phyloP scores from a whole-genome alignment of 164 flowering plant species.

The Dillenia turbinata region DNA sequence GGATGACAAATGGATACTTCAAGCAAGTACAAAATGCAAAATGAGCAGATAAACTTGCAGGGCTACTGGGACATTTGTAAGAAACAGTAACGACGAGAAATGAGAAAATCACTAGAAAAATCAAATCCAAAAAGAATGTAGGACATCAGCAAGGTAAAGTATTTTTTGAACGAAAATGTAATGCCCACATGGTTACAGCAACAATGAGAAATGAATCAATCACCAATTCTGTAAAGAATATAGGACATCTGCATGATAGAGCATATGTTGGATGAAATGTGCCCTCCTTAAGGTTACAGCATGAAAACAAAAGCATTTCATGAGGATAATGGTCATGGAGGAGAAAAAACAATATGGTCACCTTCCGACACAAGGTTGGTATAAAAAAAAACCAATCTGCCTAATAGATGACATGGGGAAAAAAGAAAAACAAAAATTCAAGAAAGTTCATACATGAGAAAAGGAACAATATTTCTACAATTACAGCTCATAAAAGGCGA shows the following conservation, averaged over 20 bases:
- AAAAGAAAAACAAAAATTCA: no score
- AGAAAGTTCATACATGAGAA: background rate
- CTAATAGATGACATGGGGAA: slow-evolving; percentile 25
- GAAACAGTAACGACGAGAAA: no score
- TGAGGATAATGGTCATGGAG: slow-evolving; percentile 10
- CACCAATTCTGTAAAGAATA: no score
- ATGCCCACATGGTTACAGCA: background rate
- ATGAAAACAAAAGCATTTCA: slow-evolving; percentile 14
- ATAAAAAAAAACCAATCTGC: slow-evolving; percentile 21
- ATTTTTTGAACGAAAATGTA: no score
- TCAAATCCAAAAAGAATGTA: no score
- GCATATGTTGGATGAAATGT: background rate
- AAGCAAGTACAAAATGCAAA: background rate
- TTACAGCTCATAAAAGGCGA: no score
- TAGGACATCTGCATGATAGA: no score
- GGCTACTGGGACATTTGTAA: no score
- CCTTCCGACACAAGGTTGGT: slow-evolving; percentile 35
- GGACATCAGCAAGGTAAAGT: background rate
- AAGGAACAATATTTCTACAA: background rate
- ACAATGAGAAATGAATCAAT: no score
- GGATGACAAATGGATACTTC: slow-evolving; percentile 22
- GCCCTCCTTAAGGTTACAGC: slow-evolving; percentile 19
- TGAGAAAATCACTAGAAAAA: no score
- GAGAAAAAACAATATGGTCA: slow-evolving; percentile 16
- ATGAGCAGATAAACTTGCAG: no score